These are phyloP conservation scores for Wickerhamomyces ciferrii DNA, from an alignment of 805 yeast genomes.

Conservation along the genomic window DNA sequence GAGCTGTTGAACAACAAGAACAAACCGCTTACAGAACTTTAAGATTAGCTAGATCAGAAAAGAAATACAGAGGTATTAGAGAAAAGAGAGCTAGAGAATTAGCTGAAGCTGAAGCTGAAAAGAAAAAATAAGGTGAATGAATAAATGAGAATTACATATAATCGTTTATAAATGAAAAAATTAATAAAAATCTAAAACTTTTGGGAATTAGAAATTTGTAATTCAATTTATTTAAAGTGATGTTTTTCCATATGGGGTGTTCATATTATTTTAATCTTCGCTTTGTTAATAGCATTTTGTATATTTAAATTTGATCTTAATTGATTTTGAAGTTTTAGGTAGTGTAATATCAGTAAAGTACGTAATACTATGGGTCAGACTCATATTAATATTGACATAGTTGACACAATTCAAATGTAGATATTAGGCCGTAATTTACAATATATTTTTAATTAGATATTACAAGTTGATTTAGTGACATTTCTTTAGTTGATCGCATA, in stretches of 20 bases:
- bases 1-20: slow-evolving; percentile 73
- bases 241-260: no score
- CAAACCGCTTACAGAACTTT: slow-evolving; percentile 89
- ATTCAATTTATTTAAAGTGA: no score
- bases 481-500: no score
- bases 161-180: neutral
- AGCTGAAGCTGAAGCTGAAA: slow-evolving; percentile 99
- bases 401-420: no score
- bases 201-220: neutral
- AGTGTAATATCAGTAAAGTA: neutral
- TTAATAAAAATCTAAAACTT: neutral
- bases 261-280: neutral
- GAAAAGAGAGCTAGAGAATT: slow-evolving; percentile 95
- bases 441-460: no score
- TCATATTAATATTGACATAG: no score
- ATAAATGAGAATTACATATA: neutral
- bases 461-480: no score
- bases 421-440: no score
- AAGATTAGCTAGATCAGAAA: slow-evolving; percentile 91
- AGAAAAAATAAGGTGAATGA: slow-evolving; percentile 74
- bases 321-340: neutral
- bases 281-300: neutral
- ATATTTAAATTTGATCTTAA: neutral
- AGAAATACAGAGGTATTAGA: slow-evolving; percentile 92
- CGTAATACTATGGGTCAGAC: no score